Base-by-base conservation (phyloP, 1,139 yeast genomes). In the Candida anutae region DNA sequence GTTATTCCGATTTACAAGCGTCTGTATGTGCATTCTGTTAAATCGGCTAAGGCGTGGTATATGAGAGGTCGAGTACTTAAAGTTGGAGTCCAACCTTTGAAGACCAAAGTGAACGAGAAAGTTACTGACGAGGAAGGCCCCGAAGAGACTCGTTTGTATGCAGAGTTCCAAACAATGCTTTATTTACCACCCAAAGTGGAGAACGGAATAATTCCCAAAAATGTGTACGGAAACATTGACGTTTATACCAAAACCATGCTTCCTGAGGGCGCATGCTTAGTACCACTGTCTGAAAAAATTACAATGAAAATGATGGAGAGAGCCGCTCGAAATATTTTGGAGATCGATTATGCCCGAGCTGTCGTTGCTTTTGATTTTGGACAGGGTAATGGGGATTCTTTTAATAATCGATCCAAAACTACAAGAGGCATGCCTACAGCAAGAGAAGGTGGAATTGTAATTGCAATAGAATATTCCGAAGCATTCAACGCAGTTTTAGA, bases 41-140 rank as follows among this genome's bases (percentile, higher is more conserved):
- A 77, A 32, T 76, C 93, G 0, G 84, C 95, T 0, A 75, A 75
- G 40, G 85, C 82, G 2, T 90, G 98, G 98, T 84, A 79, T 45
- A 69, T 81, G 57, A 57, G 69, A 28, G 99, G 98, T 0, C 58
- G 95, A 16, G 67, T 77, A 0, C 51, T 93, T 22, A 83, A 77
- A 40, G 51, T 74, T 1, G 95, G 94, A 0, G 76, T 64, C 16
- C 74, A 74, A 34, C 80, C 94, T 1, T 43, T 79, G 42, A 74
- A 81, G 46, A 54, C 58, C 5, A 57, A 51, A 30, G 36, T 34
- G 32, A 36, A 26, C 18, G 15, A 36, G 28, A 23, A 30, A 48
- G 37, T 32, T 30, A 16, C 11, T n/a, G 48, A 43, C 10, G 69
- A 58, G 21, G 70, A 53, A 2, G 77, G 66, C 13, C 80, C 70